Conservation (phyloP, 2,329 filamentous ascomycete genomes). For the Fusarium nelsonii region DNA sequence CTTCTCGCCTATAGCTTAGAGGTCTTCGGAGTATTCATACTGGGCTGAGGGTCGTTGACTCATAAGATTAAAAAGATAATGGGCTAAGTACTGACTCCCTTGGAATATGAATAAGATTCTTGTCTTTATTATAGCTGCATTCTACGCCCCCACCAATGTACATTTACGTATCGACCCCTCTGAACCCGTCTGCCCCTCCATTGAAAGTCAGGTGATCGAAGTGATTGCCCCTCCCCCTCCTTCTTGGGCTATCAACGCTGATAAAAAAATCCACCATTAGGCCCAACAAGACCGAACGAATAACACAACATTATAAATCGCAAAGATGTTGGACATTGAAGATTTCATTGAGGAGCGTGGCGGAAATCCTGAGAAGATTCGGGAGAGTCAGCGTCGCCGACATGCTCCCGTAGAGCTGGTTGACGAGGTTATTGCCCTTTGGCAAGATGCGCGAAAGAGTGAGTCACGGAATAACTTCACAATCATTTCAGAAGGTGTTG, state of each 20-base stretch:
- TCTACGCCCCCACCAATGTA: neutral
- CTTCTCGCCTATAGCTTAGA: neutral
- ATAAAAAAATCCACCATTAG: slow-evolving; percentile 43
- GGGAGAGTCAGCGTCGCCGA: slow-evolving; percentile 88
- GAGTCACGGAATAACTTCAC: slow-evolving; percentile 40
- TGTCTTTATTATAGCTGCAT: neutral
- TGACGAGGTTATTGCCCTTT: slow-evolving; percentile 89
- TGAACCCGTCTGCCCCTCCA: slow-evolving; percentile 15
- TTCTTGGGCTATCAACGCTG: slow-evolving; percentile 41
- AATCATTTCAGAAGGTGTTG: slow-evolving; percentile 1
- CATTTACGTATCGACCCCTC: neutral
- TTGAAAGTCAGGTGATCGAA: slow-evolving; percentile 44
- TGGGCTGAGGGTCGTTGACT: neutral
- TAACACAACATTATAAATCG: slow-evolving; percentile 36
- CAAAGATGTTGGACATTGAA: slow-evolving; percentile 77
- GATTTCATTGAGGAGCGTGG: slow-evolving; percentile 89
- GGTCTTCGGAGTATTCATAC: neutral
- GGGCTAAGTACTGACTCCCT: too few relatives aligned
- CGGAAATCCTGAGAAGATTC: slow-evolving; percentile 90
- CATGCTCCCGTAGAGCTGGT: slow-evolving; percentile 85
- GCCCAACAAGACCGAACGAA: slow-evolving; percentile 28
- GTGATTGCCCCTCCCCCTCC: slow-evolving; percentile 48
- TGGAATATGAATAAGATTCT: neutral
- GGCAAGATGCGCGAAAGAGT: slow-evolving; percentile 84
- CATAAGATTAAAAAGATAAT: neutral